Conservation (phyloP, 2,329 filamentous ascomycete species). For the Trichoderma sp. region DNA sequence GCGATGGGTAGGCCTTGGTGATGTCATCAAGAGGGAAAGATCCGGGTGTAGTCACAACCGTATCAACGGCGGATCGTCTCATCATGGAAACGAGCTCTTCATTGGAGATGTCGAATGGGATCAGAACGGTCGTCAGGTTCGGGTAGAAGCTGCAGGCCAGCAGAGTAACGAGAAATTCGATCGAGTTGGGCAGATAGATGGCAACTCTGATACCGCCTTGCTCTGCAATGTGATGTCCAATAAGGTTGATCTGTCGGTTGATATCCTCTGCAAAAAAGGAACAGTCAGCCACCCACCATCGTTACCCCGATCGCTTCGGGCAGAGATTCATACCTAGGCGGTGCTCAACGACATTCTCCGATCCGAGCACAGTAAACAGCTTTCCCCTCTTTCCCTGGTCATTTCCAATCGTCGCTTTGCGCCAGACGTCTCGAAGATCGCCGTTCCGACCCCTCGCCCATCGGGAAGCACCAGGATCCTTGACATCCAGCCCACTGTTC, state of each 20-base stretch:
- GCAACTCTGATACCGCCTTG: slow-evolving; percentile 76
- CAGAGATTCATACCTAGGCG: slow-evolving; percentile 50
- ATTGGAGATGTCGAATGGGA: slow-evolving; percentile 78
- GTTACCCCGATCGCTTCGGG: neutral
- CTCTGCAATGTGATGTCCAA: slow-evolving; percentile 75
- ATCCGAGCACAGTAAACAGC: slow-evolving; percentile 78
- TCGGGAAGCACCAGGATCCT: slow-evolving; percentile 75
- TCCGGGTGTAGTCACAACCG: slow-evolving; percentile 81
- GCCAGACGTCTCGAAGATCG: slow-evolving; percentile 90
- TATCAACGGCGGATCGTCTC: slow-evolving; percentile 72
- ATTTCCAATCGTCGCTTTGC: slow-evolving; percentile 64
- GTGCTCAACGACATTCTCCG: slow-evolving; percentile 73
- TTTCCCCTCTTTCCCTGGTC: slow-evolving; percentile 69
- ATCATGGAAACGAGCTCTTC: slow-evolving; percentile 72
- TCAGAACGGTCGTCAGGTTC: slow-evolving; percentile 76
- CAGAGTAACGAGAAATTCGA: slow-evolving; percentile 79
- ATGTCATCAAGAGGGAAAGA: slow-evolving; percentile 79
- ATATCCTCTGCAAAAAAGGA: slow-evolving; percentile 57
- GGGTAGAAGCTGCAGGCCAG: slow-evolving; percentile 88
- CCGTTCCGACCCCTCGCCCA: slow-evolving; percentile 84
- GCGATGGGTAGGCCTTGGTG: slow-evolving; percentile 65
- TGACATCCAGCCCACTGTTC: slow-evolving; percentile 76
- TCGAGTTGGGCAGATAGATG: slow-evolving; percentile 88
- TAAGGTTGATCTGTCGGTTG: slow-evolving; percentile 81
- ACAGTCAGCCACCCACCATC: slow-evolving; percentile 20